These are phyloP conservation scores for Stropharia rugosoannulata DNA, from an alignment of 768 basidiomycete genomes.

Conservation along the genomic window DNA sequence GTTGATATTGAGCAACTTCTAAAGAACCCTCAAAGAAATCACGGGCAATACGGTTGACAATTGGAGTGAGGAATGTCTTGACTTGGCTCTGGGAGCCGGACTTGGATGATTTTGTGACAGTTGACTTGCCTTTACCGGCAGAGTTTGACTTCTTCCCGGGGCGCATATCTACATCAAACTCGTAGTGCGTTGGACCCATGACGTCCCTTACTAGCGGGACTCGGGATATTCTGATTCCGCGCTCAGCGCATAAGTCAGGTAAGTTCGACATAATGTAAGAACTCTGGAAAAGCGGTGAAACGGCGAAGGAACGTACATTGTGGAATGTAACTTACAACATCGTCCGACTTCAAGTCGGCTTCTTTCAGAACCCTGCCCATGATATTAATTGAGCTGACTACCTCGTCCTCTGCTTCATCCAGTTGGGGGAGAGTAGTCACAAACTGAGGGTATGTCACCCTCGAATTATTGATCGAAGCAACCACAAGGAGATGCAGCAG, in stretches of 20 bases:
- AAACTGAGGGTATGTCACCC: constrained; percentile 40
- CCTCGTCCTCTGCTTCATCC: constrained; percentile 27
- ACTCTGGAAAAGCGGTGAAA: constrained; percentile 28
- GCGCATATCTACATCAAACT: background rate
- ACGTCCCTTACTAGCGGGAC: constrained; percentile 40
- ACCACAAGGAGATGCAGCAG: constrained; percentile 48
- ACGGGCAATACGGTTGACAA: constrained; percentile 44
- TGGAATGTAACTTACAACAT: constrained; percentile 37
- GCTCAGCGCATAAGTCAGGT: constrained; percentile 30
- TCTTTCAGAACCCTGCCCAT: constrained; percentile 42
- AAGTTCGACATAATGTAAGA: constrained; percentile 41
- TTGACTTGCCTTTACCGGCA: background rate
- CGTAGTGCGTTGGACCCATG: constrained; percentile 8
- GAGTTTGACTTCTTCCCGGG: background rate
- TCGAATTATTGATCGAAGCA: constrained; percentile 29
- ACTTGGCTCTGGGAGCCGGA: constrained; percentile 15
- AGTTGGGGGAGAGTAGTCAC: constrained; percentile 27
- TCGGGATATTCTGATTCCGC: constrained; percentile 29
- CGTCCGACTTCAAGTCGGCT: constrained; percentile 43
- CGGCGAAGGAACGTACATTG: background rate
- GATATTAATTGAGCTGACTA: constrained; percentile 29
- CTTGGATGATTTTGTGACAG: background rate
- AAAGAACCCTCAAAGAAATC: constrained; percentile 48
- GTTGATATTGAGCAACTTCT: constrained; percentile 26
- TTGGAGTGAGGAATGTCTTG: constrained; percentile 44